phyloP scores from a whole-genome alignment of 805 yeast genomes.

The Priceomyces carsonii region DNA sequence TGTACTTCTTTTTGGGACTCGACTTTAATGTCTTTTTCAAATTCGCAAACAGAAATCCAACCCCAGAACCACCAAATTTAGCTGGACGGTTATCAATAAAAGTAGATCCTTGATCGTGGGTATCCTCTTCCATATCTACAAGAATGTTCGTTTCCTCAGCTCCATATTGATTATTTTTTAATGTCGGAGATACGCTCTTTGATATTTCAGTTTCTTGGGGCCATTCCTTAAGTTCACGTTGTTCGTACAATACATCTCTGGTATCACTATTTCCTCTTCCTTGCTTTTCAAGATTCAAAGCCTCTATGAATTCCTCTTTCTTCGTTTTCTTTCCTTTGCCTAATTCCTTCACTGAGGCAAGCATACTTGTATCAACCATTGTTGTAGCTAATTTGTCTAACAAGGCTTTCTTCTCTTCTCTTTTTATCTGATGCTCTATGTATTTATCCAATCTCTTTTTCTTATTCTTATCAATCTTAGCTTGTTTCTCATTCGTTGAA shows the following conservation, averaged over 20 bases:
- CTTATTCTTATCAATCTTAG: slow-evolving; percentile 70
- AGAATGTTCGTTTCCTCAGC: slow-evolving; percentile 14
- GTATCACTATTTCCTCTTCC: slow-evolving; percentile 70
- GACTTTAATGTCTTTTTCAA: slow-evolving; percentile 36
- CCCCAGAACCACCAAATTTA: slow-evolving; percentile 58
- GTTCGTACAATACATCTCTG: slow-evolving; percentile 66
- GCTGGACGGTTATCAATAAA: slow-evolving; percentile 75
- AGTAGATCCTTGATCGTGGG: slow-evolving; percentile 26
- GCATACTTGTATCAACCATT: slow-evolving; percentile 65
- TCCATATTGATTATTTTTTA: not conserved
- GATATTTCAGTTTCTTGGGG: slow-evolving; percentile 17
- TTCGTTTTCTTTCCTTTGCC: slow-evolving; percentile 75
- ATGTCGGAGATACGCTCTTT: slow-evolving; percentile 20
- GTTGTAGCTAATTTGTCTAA: slow-evolving; percentile 71
- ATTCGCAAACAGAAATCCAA: slow-evolving; percentile 69
- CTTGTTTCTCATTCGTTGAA: slow-evolving; percentile 55
- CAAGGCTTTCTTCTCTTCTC: slow-evolving; percentile 82
- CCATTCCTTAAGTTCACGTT: slow-evolving; percentile 66
- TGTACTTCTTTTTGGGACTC: slow-evolving; percentile 49
- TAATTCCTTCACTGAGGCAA: slow-evolving; percentile 72
- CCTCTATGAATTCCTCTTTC: slow-evolving; percentile 71
- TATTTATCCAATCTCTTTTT: slow-evolving; percentile 84
- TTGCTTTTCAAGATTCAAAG: slow-evolving; percentile 66
- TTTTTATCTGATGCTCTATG: slow-evolving; percentile 83
- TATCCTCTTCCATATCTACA: slow-evolving; percentile 23